These are phyloP conservation scores for Cladorrhinum samala DNA, from an alignment of 495 filamentous ascomycete genomes.

Conservation along the genomic window DNA sequence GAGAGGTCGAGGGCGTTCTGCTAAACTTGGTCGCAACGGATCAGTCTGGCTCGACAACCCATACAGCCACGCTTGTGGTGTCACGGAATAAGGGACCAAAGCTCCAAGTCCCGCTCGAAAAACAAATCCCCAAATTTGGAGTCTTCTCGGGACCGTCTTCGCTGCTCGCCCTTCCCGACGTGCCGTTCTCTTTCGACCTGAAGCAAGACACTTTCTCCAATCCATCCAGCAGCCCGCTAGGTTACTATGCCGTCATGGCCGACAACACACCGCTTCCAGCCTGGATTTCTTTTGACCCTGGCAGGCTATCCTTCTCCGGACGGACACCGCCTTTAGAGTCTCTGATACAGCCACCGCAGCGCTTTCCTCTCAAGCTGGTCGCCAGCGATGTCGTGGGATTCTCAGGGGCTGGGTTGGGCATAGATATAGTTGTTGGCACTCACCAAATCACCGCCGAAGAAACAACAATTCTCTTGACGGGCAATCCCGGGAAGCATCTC, in stretches of 20 bases:
- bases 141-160: slow-evolving; percentile 35
- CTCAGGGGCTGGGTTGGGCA: slow-evolving; percentile 56
- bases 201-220: slow-evolving; percentile 33
- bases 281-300: slow-evolving; percentile 72
- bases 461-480: slow-evolving; percentile 51
- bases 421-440: slow-evolving; percentile 63
- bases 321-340: slow-evolving; percentile 57
- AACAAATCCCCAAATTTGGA: slow-evolving; percentile 37
- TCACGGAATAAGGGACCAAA: slow-evolving; percentile 41
- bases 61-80: slow-evolving; percentile 57
- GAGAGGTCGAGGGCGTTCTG: slow-evolving; percentile 34
- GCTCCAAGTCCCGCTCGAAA: slow-evolving; percentile 29
- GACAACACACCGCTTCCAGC: slow-evolving; percentile 81
- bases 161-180: slow-evolving; percentile 32
- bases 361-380: slow-evolving; percentile 65
- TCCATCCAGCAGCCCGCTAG: slow-evolving; percentile 23
- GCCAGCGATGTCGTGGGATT: slow-evolving; percentile 79
- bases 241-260: slow-evolving; percentile 69
- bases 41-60: slow-evolving; percentile 47
- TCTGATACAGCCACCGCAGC: slow-evolving; percentile 60
- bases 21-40: slow-evolving; percentile 61
- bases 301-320: slow-evolving; percentile 64
- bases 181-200: slow-evolving; percentile 33
- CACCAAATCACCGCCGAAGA: slow-evolving; percentile 61
- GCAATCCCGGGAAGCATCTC: slow-evolving; percentile 49